Evolutionary conservation across 2,329 filamentous ascomycete genomes (phyloP), one percentile per base, ranked within the genome.

Genomic region (Annulohypoxylon truncatum): DNA sequence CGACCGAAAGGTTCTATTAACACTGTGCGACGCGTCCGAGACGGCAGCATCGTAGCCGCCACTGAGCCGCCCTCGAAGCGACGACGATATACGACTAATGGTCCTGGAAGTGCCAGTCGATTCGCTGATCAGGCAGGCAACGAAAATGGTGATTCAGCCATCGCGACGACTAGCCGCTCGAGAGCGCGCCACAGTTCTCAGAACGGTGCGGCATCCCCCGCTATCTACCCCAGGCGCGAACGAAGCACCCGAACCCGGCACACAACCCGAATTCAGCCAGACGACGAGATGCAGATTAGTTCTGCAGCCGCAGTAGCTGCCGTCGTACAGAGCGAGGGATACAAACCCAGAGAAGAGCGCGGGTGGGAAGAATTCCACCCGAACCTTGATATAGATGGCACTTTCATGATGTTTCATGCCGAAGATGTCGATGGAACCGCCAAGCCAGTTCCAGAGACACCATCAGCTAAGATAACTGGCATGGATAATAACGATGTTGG

Each of bases 291-390:
- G 77, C 87, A 92, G 70, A 96, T 92, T 79, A 93, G 91, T 73
- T 95, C 92, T 47, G 93, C 91, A n/a, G 93, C 95, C 10, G 94
- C 94, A 26, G 92, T 94, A 22, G 93, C 94, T 4, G 91, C 92
- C 3, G 91, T 96, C 64, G 92, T 93, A 72, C 94, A 97, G 76
- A 94, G 90, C 74, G 96, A 98, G 82, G 94, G 95, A 53, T 98
- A 98, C 81, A 99, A 99, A 78, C 96, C 96, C 29, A 87, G 96
- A 75, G 96, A 99, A 80, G 96, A 99, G 82, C 90, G 95, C 68
- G 93, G 93, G 55, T 99, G 95, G 94, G 94, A 97, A 75, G 96
- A 99, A 77, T 98, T 98, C 70, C 96, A 99, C 79, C 94, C 93
- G 0, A 93, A 97, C 74, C 87, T 99, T 55, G 94, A 98, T 80